These are phyloP conservation scores for Talaromyces albobiverticillius DNA, from an alignment of 2,329 filamentous ascomycete genomes.

Conservation along the genomic window DNA sequence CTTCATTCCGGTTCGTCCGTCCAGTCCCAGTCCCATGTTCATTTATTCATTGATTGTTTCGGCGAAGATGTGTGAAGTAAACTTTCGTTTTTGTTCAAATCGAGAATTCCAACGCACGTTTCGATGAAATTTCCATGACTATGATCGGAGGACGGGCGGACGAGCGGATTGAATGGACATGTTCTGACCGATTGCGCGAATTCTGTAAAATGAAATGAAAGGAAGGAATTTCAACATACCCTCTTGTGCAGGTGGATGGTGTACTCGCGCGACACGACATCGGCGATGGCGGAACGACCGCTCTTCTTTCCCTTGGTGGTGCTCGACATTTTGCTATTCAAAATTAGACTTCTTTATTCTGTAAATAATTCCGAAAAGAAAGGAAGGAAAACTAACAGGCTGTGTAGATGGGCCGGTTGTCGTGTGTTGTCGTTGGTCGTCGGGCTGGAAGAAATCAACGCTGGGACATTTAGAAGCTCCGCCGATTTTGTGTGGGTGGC, in stretches of 20 bases:
- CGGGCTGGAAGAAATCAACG: slow-evolving; percentile 22
- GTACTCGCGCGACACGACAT: slow-evolving; percentile 99
- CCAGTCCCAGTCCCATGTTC: too few species aligned
- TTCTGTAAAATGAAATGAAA: background rate
- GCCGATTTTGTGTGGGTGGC: slow-evolving; percentile 13
- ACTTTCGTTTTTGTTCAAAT: background rate
- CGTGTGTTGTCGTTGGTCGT: slow-evolving; percentile 35
- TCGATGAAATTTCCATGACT: background rate
- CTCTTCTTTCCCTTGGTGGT: slow-evolving; percentile 65
- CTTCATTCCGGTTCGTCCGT: background rate
- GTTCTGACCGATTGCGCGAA: background rate
- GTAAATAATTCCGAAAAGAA: background rate
- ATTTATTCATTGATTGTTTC: background rate
- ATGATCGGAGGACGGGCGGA: background rate
- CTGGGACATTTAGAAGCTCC: slow-evolving; percentile 16
- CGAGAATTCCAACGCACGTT: slow-evolving; percentile 1
- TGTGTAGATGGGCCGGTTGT: slow-evolving; percentile 33
- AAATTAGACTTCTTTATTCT: background rate
- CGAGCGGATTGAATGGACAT: background rate
- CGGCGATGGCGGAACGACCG: slow-evolving; percentile 89
- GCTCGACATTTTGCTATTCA: slow-evolving; percentile 64
- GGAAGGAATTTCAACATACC: slow-evolving; percentile 60
- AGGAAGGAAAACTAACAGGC: slow-evolving; percentile 32
- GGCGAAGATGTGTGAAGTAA: background rate
- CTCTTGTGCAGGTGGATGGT: slow-evolving; percentile 99